Conservation (phyloP, 805 yeast species). For the Candida broadrunensis region DNA sequence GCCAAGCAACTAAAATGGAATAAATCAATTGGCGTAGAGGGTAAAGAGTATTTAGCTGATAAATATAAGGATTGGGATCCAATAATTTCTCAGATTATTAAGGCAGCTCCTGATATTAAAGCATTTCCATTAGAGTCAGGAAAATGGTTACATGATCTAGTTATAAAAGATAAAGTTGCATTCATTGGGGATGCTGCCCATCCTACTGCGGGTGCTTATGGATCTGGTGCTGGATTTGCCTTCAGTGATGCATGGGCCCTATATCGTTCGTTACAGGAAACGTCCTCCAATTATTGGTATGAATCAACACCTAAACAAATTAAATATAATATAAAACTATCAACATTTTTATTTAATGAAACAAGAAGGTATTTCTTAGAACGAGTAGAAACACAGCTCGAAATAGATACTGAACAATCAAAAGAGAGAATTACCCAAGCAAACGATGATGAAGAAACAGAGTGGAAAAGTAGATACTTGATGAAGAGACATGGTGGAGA, state of each 20-base stretch:
- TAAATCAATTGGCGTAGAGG: constrained; percentile 2
- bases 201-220: constrained; percentile 6
- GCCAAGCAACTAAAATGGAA: constrained; percentile 2
- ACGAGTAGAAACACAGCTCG: constrained; percentile 4
- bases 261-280: constrained; percentile 4
- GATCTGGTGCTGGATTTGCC: constrained; percentile 5
- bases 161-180: constrained; percentile 1
- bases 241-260: constrained; percentile 5
- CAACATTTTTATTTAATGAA: constrained; percentile 3
- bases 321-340: constrained; percentile 1
- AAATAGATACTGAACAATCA: background rate
- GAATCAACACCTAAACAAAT: background rate
- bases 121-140: constrained; percentile 5
- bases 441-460: background rate
- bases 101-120: constrained; percentile 2
- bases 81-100: background rate
- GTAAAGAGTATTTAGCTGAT: constrained; percentile 1
- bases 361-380: constrained; percentile 3
- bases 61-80: constrained; percentile 4
- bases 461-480: constrained; percentile 1
- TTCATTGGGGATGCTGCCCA: constrained; percentile 6
- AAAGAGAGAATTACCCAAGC: background rate
- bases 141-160: constrained; percentile 2
- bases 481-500: constrained; percentile 4
- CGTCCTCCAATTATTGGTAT: constrained; percentile 3